A percentile compares a stretch with the other conserved stretches of the same genome.
Conservation (phyloP, 805 yeast genomes). For the Cyberlindnera maritima region DNA sequence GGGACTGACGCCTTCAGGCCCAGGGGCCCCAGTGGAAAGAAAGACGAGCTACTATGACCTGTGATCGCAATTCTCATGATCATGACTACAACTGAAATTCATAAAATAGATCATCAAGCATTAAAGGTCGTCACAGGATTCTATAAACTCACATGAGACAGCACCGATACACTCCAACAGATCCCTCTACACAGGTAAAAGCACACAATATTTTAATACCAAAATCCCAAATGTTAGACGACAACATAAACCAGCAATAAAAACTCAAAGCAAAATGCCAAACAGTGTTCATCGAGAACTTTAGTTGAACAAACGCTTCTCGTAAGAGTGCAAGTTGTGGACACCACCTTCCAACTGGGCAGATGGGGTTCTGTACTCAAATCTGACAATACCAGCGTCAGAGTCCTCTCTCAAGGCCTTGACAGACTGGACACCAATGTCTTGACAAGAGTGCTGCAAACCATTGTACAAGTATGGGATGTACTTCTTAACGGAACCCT, state of each 20-base stretch:
- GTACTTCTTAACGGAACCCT: slow-evolving; percentile 92
- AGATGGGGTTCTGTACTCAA: slow-evolving; percentile 97
- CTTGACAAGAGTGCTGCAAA: slow-evolving; percentile 98
- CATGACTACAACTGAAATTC: not conserved
- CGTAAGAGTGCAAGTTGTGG: slow-evolving; percentile 92
- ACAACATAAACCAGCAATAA: not conserved
- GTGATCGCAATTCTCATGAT: too few species aligned
- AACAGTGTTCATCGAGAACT: not conserved
- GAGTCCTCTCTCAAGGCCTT: slow-evolving; percentile 62
- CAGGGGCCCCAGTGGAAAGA: too few species aligned
- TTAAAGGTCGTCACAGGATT: slow-evolving; percentile 8
- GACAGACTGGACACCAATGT: slow-evolving; percentile 81
- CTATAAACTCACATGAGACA: not conserved
- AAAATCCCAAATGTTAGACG: not conserved
- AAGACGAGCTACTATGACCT: too few species aligned
- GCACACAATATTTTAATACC: not conserved
- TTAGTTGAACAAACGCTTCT: slow-evolving; percentile 84
- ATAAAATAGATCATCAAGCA: slow-evolving; percentile 9
- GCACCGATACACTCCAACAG: slow-evolving; percentile 5
- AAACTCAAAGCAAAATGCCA: slow-evolving; percentile 1
- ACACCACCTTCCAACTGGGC: slow-evolving; percentile 99
- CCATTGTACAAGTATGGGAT: slow-evolving; percentile 93
- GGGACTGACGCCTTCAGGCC: too few species aligned
- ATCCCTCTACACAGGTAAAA: slow-evolving; percentile 1
- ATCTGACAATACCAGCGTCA: slow-evolving; percentile 71